Conservation (phyloP, 306 rosid genomes). For the Cicer cuneatum region DNA sequence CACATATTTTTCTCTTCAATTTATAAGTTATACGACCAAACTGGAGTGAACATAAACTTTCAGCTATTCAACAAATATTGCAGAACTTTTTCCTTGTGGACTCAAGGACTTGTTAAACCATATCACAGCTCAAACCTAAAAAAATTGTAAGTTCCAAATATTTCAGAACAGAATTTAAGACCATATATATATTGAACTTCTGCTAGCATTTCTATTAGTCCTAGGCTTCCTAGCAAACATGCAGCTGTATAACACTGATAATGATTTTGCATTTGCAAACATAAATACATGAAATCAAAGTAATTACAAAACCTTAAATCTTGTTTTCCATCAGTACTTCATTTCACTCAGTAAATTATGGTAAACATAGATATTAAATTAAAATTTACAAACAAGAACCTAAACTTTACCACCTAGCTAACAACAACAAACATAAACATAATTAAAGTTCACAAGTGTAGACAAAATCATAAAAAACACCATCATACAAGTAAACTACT, state of each 20-base stretch:
- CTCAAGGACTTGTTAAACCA: not conserved
- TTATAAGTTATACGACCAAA: no score
- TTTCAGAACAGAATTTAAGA: not conserved
- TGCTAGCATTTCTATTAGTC: not conserved
- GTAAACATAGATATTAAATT: not conserved
- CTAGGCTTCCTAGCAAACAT: no score
- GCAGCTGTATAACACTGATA: no score
- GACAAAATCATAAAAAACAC: constrained; percentile 8
- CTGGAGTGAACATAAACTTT: no score
- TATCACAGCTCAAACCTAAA: not conserved
- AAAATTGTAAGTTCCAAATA: not conserved
- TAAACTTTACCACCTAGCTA: not conserved
- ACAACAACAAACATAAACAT: not conserved
- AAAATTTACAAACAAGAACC: constrained; percentile 12
- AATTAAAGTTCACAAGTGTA: not conserved
- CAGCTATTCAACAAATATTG: no score
- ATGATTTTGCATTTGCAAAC: no score
- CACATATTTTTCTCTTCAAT: no score
- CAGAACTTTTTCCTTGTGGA: no score
- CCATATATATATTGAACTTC: not conserved
- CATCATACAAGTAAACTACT: constrained; percentile 37
- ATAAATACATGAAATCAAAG: not conserved
- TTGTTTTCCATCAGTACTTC: not conserved
- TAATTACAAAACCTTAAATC: not conserved
- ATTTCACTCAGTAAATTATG: not conserved